Evolutionary conservation across 2,329 filamentous ascomycete genomes (phyloP).

Genomic region (Apiospora marii): DNA sequence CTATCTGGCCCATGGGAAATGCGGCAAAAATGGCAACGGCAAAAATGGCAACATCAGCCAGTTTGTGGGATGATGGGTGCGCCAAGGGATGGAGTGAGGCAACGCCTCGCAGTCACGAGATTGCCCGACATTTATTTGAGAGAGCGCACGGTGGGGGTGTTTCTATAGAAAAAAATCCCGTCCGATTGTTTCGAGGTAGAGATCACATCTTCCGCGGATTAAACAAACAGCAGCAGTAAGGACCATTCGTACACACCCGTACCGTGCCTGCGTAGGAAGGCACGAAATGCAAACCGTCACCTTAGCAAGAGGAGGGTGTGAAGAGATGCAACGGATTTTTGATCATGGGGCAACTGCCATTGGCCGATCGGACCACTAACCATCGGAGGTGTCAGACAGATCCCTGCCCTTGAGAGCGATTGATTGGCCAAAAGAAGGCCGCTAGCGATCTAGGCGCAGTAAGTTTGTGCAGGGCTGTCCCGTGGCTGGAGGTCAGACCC

Average conservation of each 20-base stretch:
- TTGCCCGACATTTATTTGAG: neutral
- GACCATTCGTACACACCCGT: neutral
- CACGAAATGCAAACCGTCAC: neutral
- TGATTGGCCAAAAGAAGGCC: neutral
- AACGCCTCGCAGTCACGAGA: neutral
- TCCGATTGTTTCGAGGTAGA: neutral
- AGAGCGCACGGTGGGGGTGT: neutral
- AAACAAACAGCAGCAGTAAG: too few species aligned
- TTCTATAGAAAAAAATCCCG: neutral
- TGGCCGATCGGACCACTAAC: conserved; percentile 8
- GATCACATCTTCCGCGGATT: neutral
- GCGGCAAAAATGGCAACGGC: neutral
- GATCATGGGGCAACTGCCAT: conserved; percentile 3
- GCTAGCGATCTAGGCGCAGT: conserved; percentile 1
- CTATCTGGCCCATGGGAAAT: neutral
- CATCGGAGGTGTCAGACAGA: neutral
- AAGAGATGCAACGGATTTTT: neutral
- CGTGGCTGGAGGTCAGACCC: neutral
- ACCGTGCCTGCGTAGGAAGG: neutral
- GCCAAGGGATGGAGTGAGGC: too few species aligned
- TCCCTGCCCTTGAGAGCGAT: neutral
- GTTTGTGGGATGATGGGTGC: neutral
- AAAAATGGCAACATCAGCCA: neutral
- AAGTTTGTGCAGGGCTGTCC: neutral
- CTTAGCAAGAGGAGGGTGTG: neutral